Conservation (phyloP, 169 alveolate species). For the Eimeria mitis region DNA sequence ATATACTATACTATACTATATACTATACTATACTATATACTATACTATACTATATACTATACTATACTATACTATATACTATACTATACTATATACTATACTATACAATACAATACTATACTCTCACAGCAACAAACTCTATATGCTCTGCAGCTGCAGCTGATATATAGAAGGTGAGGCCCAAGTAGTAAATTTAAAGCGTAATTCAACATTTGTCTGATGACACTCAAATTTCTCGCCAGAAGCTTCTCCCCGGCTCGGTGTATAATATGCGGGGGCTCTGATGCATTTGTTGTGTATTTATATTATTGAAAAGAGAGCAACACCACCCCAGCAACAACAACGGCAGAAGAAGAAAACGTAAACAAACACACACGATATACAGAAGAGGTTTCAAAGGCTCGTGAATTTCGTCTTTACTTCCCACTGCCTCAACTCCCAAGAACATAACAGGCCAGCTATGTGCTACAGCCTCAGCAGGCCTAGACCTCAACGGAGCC, state of each 20-base stretch:
- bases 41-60: no score
- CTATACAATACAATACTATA: no score
- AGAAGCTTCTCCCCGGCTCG: not conserved
- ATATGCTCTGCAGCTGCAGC: no score
- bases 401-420: not conserved
- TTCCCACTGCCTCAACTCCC: slow-evolving; percentile 19
- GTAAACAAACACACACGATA: slow-evolving; percentile 10
- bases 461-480: slow-evolving; percentile 1
- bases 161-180: no score
- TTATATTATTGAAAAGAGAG: not conserved
- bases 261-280: not conserved
- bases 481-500: not conserved
- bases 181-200: not conserved
- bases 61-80: no score
- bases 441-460: not conserved
- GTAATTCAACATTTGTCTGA: slow-evolving; percentile 6
- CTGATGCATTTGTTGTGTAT: not conserved
- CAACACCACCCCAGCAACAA: not conserved
- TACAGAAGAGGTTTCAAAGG: slow-evolving; percentile 14
- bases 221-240: slow-evolving; percentile 44
- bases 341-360: not conserved
- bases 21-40: no score
- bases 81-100: no score
- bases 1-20: no score
- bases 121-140: no score